These are phyloP conservation scores for Ascobolus immersus DNA, from an alignment of 495 filamentous ascomycete genomes.

Conservation along the genomic window DNA sequence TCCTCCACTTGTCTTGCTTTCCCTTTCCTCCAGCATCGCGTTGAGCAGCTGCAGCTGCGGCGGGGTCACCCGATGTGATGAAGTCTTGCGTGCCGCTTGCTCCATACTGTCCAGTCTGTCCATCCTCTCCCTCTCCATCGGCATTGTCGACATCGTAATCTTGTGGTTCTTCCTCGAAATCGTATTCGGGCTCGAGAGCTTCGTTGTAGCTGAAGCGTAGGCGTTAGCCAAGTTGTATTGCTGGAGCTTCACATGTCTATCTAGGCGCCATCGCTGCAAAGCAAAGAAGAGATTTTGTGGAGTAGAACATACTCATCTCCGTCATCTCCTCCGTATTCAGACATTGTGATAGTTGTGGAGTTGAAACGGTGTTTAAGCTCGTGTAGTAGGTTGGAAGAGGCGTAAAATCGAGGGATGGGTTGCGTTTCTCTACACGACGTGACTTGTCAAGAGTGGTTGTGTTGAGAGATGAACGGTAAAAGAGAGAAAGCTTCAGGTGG, in stretches of 20 bases:
- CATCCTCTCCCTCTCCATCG: conserved; percentile 23
- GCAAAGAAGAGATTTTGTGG: background rate
- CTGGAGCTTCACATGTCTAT: conserved; percentile 4
- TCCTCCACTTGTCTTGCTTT: conserved; percentile 54
- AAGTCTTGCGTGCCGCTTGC: conserved; percentile 29
- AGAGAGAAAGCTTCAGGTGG: too few relatives aligned
- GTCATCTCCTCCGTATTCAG: conserved; percentile 11
- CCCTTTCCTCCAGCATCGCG: conserved; percentile 26
- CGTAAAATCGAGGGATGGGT: too few relatives aligned
- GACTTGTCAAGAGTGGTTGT: too few relatives aligned
- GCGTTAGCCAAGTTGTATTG: conserved; percentile 1
- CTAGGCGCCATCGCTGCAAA: background rate
- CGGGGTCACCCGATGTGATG: conserved; percentile 49
- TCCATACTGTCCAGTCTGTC: conserved; percentile 20
- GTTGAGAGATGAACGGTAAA: too few relatives aligned
- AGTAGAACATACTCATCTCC: conserved; percentile 16
- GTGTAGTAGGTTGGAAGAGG: too few relatives aligned
- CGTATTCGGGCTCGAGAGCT: conserved; percentile 33
- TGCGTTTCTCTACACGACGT: too few relatives aligned
- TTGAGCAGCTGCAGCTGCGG: conserved; percentile 28
- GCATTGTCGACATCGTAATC: conserved; percentile 30
- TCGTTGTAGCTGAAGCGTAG: conserved; percentile 12
- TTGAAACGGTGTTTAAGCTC: background rate
- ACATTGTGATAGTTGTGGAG: conserved; percentile 3
- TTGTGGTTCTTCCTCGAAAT: conserved; percentile 30